phyloP scores from a whole-genome alignment of 176 grass and related monocot species.

The Triticum monococcum region DNA sequence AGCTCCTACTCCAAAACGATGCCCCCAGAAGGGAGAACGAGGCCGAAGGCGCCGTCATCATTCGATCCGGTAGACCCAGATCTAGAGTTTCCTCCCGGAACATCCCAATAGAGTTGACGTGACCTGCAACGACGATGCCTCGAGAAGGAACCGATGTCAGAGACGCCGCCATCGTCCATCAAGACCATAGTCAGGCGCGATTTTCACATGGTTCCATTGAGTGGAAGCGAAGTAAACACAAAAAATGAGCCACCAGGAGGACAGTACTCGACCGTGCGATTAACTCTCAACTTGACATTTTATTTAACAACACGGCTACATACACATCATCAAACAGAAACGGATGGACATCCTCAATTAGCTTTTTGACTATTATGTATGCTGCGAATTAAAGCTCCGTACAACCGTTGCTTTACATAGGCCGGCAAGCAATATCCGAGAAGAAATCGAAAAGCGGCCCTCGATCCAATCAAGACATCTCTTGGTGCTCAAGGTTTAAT shows the following conservation, averaged over 20 bases:
- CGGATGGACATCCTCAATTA: background rate
- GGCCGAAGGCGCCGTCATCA: too few species aligned
- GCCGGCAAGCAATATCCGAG: background rate
- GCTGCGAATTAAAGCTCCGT: background rate
- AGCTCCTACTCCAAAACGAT: too few species aligned
- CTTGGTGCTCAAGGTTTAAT: background rate
- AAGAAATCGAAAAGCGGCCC: background rate
- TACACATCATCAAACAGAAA: background rate
- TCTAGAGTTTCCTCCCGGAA: too few species aligned
- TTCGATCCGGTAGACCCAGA: too few species aligned
- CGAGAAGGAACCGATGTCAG: too few species aligned
- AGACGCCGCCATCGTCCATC: too few species aligned
- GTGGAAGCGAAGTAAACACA: background rate
- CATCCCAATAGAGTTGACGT: too few species aligned
- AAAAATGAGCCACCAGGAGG: background rate
- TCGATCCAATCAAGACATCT: background rate
- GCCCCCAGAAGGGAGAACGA: too few species aligned
- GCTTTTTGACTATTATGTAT: background rate
- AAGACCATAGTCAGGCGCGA: too few species aligned
- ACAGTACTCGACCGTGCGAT: background rate
- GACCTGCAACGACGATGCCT: too few species aligned
- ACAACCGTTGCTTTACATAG: slow-evolving; percentile 19
- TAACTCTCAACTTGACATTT: background rate
- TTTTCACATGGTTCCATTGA: background rate
- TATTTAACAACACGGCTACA: background rate